Evolutionary conservation across 768 basidiomycete genomes (phyloP), one percentile per base, ranked within the genome.

Genomic region (Mycena galopus): DNA sequence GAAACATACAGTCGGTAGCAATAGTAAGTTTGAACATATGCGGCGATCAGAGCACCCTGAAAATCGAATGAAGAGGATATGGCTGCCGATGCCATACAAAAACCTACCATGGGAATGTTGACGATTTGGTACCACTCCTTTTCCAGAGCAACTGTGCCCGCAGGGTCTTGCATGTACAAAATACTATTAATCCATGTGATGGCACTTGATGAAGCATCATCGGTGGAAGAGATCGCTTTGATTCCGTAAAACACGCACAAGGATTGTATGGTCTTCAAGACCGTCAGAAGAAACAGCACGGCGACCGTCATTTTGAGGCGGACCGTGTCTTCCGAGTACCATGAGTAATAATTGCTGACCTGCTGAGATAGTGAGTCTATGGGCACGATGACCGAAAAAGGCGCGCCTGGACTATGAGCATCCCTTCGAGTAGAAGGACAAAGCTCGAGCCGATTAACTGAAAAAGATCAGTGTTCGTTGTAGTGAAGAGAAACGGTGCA

Each of bases 131-230:
- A 59, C 67, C 57, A 68, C 5, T n/a, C 42, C 1, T n/a, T 19
- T 10, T 60, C 21, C 11, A 68, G 44, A 23, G 42, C 44, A 17
- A 59, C 8, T 32, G 58, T 61, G 12, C 67, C 67, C 4, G 55
- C 67, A 4, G 58, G 56, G 59, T 68, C 67, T 8, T 19, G 57
- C 57, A 50, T 61, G 23, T 53, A 68, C 58, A 68, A 33, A 29
- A 68, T 60, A 25, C 57, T 68, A 27, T 68, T 59, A 32, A 61
- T 68, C 67, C 67, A 68, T n/a, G 59, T 59, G 50, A 60, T 50
- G 16, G 67, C 67, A 25, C 67, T 67, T 27, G 35, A 7, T 37
- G 35, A 19, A 33, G 16, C 29, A 11, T 23, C 27, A 25, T 44
- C n/a, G 29, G 47, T 50, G 9, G n/a, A 50, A 50, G 7, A 23